Percentiles rank a stretch among this genome's conserved stretches.
Conservation (phyloP, 208 protist genomes). For the Herpetomonas tarakana region DNA sequence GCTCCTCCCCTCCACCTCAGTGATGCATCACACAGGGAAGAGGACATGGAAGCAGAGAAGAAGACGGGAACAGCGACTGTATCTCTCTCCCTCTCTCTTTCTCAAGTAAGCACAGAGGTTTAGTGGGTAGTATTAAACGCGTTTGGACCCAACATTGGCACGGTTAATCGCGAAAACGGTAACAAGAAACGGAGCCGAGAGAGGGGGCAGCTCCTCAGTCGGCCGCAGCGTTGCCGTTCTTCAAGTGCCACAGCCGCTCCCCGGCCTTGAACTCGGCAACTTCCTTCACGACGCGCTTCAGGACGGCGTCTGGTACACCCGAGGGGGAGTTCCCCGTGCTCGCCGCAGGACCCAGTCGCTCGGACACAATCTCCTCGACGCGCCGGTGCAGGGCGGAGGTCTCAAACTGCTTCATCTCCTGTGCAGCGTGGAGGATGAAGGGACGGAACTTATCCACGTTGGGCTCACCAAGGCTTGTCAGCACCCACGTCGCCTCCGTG, state of each 20-base stretch:
- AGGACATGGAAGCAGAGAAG: no score
- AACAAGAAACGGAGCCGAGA: no score
- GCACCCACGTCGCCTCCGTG: slow-evolving; percentile 76
- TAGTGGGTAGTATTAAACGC: no score
- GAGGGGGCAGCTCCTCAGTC: no score
- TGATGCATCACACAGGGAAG: no score
- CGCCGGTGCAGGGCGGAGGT: slow-evolving; percentile 27
- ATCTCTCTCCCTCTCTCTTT: no score
- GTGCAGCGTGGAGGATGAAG: slow-evolving; percentile 48
- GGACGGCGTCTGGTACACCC: slow-evolving; percentile 15
- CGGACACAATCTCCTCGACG: slow-evolving; percentile 19
- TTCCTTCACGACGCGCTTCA: slow-evolving; percentile 66
- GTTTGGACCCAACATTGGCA: no score
- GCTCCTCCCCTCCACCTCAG: no score
- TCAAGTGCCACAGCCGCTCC: slow-evolving; percentile 75
- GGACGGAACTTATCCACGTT: slow-evolving; percentile 70
- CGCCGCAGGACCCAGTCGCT: slow-evolving; percentile 1
- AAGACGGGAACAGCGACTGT: no score
- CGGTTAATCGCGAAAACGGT: no score
- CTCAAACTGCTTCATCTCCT: slow-evolving; percentile 70
- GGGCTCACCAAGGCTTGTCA: slow-evolving; percentile 60
- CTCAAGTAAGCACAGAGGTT: no score
- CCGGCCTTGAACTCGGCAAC: slow-evolving; percentile 64
- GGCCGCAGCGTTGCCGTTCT: slow-evolving; percentile 49
- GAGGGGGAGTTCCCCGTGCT: slow-evolving; percentile 12